Conservation (phyloP, 148 eudicot genomes). For the Linanthus parryae region DNA sequence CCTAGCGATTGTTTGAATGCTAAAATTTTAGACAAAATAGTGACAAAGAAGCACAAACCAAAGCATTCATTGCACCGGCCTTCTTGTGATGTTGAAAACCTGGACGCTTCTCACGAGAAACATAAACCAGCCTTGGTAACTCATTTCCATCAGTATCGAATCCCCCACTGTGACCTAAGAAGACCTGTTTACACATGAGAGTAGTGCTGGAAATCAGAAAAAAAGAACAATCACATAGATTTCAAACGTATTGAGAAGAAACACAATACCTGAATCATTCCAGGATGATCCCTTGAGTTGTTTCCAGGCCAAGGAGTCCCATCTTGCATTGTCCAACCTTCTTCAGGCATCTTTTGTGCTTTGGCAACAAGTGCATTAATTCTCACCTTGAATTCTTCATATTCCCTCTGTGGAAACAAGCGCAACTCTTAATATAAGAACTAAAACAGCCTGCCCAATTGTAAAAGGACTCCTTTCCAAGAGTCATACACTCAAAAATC, state of each 20-base stretch:
- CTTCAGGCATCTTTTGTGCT: constrained; percentile 95
- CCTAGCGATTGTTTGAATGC: no score
- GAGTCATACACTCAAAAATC: no score
- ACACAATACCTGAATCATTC: constrained; percentile 85
- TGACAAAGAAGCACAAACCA: constrained; percentile 43
- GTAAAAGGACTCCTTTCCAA: no score
- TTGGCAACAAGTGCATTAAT: constrained; percentile 94
- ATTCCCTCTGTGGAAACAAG: constrained; percentile 65
- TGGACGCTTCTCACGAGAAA: constrained; percentile 99
- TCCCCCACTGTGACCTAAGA: constrained; percentile 94
- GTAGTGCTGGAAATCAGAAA: constrained; percentile 1
- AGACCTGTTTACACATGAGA: constrained; percentile 46
- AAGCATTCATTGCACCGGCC: constrained; percentile 99
- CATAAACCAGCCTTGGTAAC: constrained; percentile 90
- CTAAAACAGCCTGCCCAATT: no score
- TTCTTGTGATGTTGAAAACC: constrained; percentile 99
- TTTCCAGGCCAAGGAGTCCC: constrained; percentile 98
- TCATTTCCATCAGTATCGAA: constrained; percentile 97
- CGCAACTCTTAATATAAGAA: background rate
- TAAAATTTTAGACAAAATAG: background rate
- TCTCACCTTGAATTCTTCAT: constrained; percentile 91
- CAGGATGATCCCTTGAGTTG: constrained; percentile 96
- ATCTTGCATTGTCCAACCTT: constrained; percentile 99
- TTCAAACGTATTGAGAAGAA: background rate
- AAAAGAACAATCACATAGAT: background rate